Base-by-base conservation (phyloP, 106 monocot species). In the Phalaenopsis aphrodite region DNA sequence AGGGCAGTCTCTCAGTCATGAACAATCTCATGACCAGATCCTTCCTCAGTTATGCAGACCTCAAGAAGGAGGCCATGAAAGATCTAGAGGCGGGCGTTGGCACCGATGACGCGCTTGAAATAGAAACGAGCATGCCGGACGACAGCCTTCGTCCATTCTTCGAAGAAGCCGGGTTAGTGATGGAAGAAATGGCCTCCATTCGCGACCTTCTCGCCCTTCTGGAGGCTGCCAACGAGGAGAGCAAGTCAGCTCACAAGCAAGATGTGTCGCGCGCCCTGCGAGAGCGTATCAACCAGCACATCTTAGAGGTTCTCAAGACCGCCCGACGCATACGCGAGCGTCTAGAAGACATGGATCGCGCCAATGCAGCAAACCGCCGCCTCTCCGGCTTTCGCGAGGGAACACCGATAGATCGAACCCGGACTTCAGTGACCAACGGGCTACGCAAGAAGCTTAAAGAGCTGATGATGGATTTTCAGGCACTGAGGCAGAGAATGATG, bases 391-490 rank as follows among this genome's bases (percentile, higher is more conserved):
- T 79, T 81, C 77, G 85, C 15, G 88, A 88, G 48, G 93, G 93
- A 15, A 87, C 87, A 18, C 83, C 88, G 8, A 66, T 86, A 16
- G 93, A 93, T 82, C 86, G 93, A 24, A 87, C 90, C 41, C 76
- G 93, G 30, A 88, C 90, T 24, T 77, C 87, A 11, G 85, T 88
- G 55, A 87, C 90, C 56, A 82, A 85, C 65, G 90, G 88, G 18
- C 88, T 93, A 10, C 81, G 93, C 6, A 88, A 85, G 84, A 88
- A 85, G 80, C 84, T 93, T 65, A 88, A 84, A 46, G 93, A 93
- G 71, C 72, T 85, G 18, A 93, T 93, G 94, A 81, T 90, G 78
- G 87, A 83, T 71, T 94, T 94, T 82, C 86, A 86, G 74, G 80
- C 43, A 39, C 79, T 94, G 48, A 75, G 94, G 73, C 89, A 88